Evolutionary conservation across 2,329 filamentous ascomycete genomes (phyloP).

Genomic region (Cladorrhinum sp.): DNA sequence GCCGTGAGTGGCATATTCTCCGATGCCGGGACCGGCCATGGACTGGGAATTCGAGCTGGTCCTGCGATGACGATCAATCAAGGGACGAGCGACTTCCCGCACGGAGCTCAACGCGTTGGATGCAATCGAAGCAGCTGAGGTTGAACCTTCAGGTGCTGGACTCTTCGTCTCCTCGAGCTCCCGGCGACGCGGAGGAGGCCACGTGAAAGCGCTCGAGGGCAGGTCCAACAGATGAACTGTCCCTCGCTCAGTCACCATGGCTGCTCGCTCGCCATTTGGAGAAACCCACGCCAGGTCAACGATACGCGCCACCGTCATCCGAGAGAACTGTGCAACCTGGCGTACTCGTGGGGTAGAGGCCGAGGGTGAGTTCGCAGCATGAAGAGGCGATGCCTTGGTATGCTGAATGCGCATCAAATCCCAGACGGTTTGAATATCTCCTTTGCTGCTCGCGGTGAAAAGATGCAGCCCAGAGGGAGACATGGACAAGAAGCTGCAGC

Average conservation of each 20-base stretch:
- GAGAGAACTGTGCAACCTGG: conserved; percentile 82
- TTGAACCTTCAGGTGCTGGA: conserved; percentile 47
- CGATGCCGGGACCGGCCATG: conserved; percentile 45
- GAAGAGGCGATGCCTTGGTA: conserved; percentile 59
- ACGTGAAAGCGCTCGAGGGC: conserved; percentile 76
- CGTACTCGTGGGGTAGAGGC: conserved; percentile 62
- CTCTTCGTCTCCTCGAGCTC: conserved; percentile 43
- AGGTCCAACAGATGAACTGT: conserved; percentile 92
- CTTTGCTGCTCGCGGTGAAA: conserved; percentile 77
- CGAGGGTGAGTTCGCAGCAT: conserved; percentile 45
- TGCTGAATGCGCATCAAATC: conserved; percentile 67
- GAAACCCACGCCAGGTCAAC: conserved; percentile 86
- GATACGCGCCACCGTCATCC: conserved; percentile 87
- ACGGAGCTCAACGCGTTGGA: conserved; percentile 69
- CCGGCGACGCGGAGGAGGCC: conserved; percentile 70
- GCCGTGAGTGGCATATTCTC: conserved; percentile 64
- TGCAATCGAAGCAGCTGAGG: conserved; percentile 63
- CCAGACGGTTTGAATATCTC: conserved; percentile 81
- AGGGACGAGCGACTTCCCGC: conserved; percentile 63
- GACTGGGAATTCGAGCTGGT: conserved; percentile 44
- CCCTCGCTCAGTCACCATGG: conserved; percentile 90
- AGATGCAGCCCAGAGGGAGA: conserved; percentile 70
- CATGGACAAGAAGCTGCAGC: conserved; percentile 79
- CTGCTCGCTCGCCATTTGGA: conserved; percentile 76
- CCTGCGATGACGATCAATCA: conserved; percentile 54